Base-by-base conservation (phyloP, 1,284 basidiomycete genomes). In the Rhodotorula sp. region DNA sequence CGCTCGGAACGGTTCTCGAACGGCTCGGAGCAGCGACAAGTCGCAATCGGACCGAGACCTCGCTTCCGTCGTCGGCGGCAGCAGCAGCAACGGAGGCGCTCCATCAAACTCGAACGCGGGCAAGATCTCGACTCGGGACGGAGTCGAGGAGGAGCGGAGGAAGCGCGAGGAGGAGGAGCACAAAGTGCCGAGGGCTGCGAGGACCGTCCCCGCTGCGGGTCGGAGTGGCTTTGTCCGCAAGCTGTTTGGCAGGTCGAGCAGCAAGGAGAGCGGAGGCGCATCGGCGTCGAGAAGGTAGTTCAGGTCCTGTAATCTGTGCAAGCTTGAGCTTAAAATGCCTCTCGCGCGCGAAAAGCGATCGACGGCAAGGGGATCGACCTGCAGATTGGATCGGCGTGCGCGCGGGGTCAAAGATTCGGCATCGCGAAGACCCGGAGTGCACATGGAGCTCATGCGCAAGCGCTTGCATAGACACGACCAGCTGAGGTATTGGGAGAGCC, bases 71-170 rank as follows among this genome's bases (percentile, higher is more conserved):
- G 59, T 54, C 29, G 60, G 64, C 57, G 60, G 44, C 45, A 46
- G 45, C 10, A 54, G 57, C 51, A 59, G 66, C n/a, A 48, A 15
- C 15, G 37, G 20, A 0, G 42, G 22, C 12, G 55, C 57, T 24
- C 48, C 26, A 6, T 37, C 37, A 12, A 8, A 33, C 33, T 4
- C 33, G 33, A 33, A 51, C n/a, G 33, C 10, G 4, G 64, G 49
- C 8, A 26, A 37, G 64, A 20, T 48, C 26, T 42, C 57, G 42
- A 68, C 63, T 24, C 53, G 62, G 3, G 60, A 58, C 26, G 66
- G 64, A 44, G 62, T 70, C 65, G 69, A 70, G 29, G 66, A 67
- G 46, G 69, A 70, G 24, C 44, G 66, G 20, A 22, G 49, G 30
- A 49, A 46, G 30, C 33, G 53, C 54, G 66, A 61, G 33, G 46